A percentile compares a stretch with the other conserved stretches of the same genome.
phyloP scores from a whole-genome alignment of 305 asterid genomes.

The Rubia peregrina region DNA sequence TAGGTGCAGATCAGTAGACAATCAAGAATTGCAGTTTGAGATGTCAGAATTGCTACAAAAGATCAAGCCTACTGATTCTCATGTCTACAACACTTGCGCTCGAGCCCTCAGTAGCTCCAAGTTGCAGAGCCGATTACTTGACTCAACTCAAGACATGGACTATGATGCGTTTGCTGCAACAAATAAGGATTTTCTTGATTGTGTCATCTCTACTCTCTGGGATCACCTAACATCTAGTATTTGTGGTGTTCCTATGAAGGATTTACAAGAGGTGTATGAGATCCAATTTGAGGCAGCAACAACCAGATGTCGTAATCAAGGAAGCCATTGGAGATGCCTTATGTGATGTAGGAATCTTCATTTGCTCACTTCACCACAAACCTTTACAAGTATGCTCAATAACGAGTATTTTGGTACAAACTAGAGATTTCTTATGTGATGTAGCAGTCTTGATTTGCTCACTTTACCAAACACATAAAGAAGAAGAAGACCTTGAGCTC shows the following conservation, averaged over 20 bases:
- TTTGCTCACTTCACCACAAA: not conserved
- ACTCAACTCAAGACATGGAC: not conserved
- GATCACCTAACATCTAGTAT: not conserved
- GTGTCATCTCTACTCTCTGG: not conserved
- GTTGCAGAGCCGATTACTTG: not conserved
- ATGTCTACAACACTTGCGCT: not conserved
- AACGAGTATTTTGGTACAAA: too few species aligned
- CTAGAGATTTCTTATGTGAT: not conserved
- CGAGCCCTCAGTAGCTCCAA: not conserved
- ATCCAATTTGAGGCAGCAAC: not conserved
- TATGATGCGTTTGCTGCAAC: not conserved
- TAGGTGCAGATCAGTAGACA: not conserved
- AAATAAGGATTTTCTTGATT: not conserved
- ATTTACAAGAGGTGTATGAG: not conserved
- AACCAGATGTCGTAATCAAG: not conserved
- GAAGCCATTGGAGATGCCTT: not conserved
- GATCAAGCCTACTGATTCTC: not conserved
- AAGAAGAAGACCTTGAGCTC: not conserved
- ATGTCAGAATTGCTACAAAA: not conserved
- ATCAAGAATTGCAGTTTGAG: not conserved
- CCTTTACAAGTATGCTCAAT: too few species aligned
- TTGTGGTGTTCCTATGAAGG: not conserved
- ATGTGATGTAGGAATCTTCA: not conserved
- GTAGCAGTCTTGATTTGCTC: not conserved
- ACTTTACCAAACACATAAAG: not conserved